phyloP scores from a whole-genome alignment of 2,329 filamentous ascomycete genomes.

The Colletotrichum tropicale region DNA sequence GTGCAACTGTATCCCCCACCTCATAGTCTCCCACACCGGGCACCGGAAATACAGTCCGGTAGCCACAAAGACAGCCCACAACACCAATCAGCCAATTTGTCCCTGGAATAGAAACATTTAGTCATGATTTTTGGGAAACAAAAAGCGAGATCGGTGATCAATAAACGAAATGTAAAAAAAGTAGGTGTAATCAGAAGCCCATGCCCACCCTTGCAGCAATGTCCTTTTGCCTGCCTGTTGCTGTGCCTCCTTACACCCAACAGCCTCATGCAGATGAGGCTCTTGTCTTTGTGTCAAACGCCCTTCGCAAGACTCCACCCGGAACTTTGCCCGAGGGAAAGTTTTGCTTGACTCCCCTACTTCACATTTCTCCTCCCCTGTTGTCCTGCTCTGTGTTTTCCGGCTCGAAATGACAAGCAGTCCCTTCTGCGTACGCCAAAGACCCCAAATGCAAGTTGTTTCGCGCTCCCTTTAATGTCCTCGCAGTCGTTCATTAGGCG shows the following conservation, averaged over 20 bases:
- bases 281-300: background rate
- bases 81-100: background rate
- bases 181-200: background rate
- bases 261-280: background rate
- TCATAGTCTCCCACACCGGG: background rate
- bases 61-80: background rate
- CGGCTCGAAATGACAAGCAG: constrained; percentile 14
- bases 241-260: background rate
- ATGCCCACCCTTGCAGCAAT: background rate
- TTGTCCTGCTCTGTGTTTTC: background rate
- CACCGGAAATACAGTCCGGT: background rate
- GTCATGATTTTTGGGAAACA: background rate
- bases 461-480: constrained; percentile 8
- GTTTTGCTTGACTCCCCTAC: background rate
- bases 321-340: background rate
- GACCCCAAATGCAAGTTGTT: constrained; percentile 19
- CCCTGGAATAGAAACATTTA: background rate
- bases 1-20: background rate
- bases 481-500: constrained; percentile 12
- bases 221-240: background rate
- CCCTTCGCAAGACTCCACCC: background rate
- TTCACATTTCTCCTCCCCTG: background rate
- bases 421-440: constrained; percentile 22
- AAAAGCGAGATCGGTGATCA: background rate
- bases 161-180: background rate